Base-by-base conservation (phyloP, 345 rosid genomes). In the Carallia pectinifolia region DNA sequence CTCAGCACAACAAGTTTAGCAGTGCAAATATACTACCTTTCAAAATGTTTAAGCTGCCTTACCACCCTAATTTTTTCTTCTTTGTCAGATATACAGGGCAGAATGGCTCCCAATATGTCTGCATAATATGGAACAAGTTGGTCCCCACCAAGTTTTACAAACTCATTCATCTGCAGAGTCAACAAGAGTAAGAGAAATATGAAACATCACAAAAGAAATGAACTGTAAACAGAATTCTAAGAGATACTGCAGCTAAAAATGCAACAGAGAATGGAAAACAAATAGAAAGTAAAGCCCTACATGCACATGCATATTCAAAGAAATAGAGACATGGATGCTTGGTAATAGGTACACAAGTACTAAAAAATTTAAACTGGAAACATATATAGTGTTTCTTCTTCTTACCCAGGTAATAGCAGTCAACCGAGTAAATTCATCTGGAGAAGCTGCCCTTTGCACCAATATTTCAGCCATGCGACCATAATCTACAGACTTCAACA, bases 401-500 rank as follows among this genome's bases (percentile, higher is more conserved):
- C 86, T 83, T 82, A 96, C 99, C 98, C 99, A 96, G 12, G 98
- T 96, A 74, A 96, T 84, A 30, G 98, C 97, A 29, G 99, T 96
- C 80, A 92, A 81, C 67, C 99, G 90, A 69, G 99, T 96, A 72
- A 96, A 96, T 78, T 92, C 98, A 87, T 96, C 99, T 56, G 83
- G 67, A 80, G 97, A 87, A 80, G 89, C 85, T 70, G 97, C 99
- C 80, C 99, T 92, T 82, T 81, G 91, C 81, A 96, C 98, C 86
- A 96, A 80, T 79, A 96, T 96, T 83, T 96, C 97, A 74, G 99
- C 97, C 99, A 96, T 96, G 72, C 99, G 98, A 80, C 97, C 96
- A 88, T 96, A 96, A 90, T 96, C 99, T 92, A 92, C 99, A 92
- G 99, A 96, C 99, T 96, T 90, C 88, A 90, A 89, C 82, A 92